Evolutionary conservation across 2,329 filamentous ascomycete species (phyloP).

Genomic region (Sordariomycetes sp.): DNA sequence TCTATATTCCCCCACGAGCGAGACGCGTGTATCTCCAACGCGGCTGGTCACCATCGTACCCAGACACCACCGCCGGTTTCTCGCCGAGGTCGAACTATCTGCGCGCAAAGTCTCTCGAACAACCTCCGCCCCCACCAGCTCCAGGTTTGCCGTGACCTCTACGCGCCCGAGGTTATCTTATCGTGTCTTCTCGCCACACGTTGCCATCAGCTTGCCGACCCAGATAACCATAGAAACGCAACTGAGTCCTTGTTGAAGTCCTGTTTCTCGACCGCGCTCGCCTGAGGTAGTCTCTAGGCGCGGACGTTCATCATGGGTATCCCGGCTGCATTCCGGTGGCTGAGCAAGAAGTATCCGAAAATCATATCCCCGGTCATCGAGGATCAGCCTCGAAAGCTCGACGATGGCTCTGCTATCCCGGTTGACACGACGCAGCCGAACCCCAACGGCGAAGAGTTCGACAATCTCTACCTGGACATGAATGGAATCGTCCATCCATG

Average conservation of each 20-base stretch:
- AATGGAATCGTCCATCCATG: constrained; percentile 99
- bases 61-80: too few species aligned
- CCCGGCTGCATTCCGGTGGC: constrained; percentile 89
- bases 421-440: constrained; percentile 78
- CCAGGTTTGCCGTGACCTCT: too few species aligned
- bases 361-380: constrained; percentile 89
- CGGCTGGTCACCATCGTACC: not conserved
- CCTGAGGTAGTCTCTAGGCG: not conserved
- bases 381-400: constrained; percentile 67
- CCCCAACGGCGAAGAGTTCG: constrained; percentile 94
- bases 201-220: not conserved
- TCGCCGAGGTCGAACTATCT: too few species aligned
- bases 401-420: constrained; percentile 72
- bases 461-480: constrained; percentile 98
- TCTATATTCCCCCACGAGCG: not conserved
- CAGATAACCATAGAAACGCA: not conserved
- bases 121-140: too few species aligned
- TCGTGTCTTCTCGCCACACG: too few species aligned
- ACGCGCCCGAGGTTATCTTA: too few species aligned
- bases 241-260: not conserved
- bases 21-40: not conserved
- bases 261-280: not conserved
- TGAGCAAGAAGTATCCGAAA: constrained; percentile 94
- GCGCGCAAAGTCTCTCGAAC: too few species aligned
- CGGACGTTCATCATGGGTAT: constrained; percentile 62